Evolutionary conservation across 805 yeast genomes (phyloP), one percentile per base, ranked within the genome.

Genomic region (Pichia rugopelliculosa): DNA sequence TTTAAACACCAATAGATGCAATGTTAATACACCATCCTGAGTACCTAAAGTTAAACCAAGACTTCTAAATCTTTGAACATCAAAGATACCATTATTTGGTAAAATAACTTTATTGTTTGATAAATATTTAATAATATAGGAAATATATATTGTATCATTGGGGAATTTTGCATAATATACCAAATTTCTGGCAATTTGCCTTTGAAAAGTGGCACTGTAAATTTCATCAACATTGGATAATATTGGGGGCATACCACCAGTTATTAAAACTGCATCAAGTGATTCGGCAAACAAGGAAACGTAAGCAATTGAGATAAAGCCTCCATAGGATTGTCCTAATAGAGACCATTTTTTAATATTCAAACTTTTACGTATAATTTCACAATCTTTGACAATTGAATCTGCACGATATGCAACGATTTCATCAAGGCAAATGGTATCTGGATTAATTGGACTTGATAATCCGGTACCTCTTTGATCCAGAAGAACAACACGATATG

Each of bases 391-490:
- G 1, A 77, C 74, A 38, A 77, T 74, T 1, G 73, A 67, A 56
- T 76, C 80, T 3, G 80, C 82, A 40, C 83, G 34, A 17, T 30
- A 30, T 6, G 34, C 34, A 15, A 30, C 9, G n/a, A 30, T 30
- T 4, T 30, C 18, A 4, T 30, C 34, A 7, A 52, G 21, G 10
- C n/a, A n/a, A n/a, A 65, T 24, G 0, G 65, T 57, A 3, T 52
- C 56, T 2, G 62, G 57, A 41, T 75, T 76, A 18, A 79, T 56
- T 1, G 78, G 72, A 4, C 73, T 63, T 41, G 79, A 73, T 23
- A 73, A 58, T 0, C 84, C 84, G 1, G 84, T 79, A n/a, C 84
- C 84, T 56, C 84, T 60, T 57, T 79, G 84, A 61, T 79, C 84
- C 42, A 76, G 60, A 37, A 67, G 71, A 13, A 79, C 39, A 9